Evolutionary conservation across 495 filamentous ascomycete genomes (phyloP).

Genomic region (Sabuloglossum arenarium): DNA sequence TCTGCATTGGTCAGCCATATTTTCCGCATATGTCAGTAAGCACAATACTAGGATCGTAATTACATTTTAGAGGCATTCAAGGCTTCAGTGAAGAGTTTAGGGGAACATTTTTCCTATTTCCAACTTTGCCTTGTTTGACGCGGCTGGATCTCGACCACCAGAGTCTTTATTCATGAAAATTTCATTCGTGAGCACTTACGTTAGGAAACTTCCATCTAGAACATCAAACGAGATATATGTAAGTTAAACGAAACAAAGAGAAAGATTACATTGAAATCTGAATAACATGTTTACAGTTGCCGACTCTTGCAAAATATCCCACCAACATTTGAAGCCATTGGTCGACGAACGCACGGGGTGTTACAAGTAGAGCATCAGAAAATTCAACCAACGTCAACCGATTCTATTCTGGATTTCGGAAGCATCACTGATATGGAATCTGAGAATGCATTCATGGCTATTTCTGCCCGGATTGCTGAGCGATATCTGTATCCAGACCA

Average conservation of each 20-base stretch:
- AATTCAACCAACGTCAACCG: too few species aligned
- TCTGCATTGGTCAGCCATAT: neutral
- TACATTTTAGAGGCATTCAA: neutral
- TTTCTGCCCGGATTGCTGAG: too few species aligned
- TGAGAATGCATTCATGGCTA: too few species aligned
- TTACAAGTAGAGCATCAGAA: too few species aligned
- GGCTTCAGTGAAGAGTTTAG: neutral
- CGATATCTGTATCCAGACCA: too few species aligned
- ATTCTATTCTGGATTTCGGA: too few species aligned
- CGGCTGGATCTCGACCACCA: neutral
- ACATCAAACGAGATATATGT: too few species aligned
- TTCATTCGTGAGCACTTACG: neutral
- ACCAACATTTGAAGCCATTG: neutral
- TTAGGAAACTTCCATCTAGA: neutral
- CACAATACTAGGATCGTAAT: neutral
- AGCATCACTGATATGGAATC: too few species aligned
- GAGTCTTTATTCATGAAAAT: too few species aligned
- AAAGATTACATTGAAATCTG: neutral
- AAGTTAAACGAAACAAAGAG: neutral
- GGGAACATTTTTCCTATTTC: neutral
- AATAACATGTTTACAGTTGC: neutral
- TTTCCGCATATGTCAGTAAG: neutral
- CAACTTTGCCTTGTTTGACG: neutral
- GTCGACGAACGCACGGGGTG: too few species aligned
- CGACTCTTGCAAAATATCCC: neutral